phyloP scores from a whole-genome alignment of 495 filamentous ascomycete genomes.

The Aspergillus hancockii region DNA sequence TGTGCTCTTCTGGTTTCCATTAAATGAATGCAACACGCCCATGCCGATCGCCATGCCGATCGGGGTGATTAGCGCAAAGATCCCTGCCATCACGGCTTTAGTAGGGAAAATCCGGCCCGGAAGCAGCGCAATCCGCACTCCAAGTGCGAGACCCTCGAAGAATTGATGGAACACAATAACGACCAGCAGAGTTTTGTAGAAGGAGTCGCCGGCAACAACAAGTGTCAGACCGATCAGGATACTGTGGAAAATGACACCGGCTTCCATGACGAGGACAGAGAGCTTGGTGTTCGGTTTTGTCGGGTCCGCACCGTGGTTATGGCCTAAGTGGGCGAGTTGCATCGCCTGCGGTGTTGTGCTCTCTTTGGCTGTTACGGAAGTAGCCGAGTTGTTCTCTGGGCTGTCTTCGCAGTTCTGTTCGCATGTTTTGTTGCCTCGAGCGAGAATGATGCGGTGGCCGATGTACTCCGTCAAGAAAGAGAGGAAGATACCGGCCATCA shows the following conservation, averaged over 20 bases:
- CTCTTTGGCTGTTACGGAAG: constrained; percentile 10
- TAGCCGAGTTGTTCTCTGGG: constrained; percentile 11
- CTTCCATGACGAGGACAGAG: constrained; percentile 64
- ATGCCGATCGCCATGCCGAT: constrained; percentile 49
- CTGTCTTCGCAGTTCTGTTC: background rate
- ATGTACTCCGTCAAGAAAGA: constrained; percentile 62
- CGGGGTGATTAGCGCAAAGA: constrained; percentile 45
- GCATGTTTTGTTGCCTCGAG: constrained; percentile 15
- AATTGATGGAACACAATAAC: constrained; percentile 75
- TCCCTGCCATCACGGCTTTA: constrained; percentile 39
- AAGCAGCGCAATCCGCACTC: constrained; percentile 71
- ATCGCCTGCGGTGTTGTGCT: constrained; percentile 11
- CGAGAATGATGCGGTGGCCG: constrained; percentile 51
- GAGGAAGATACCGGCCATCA: constrained; percentile 66
- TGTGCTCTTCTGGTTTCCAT: constrained; percentile 36
- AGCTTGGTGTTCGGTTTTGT: constrained; percentile 49
- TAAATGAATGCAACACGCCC: constrained; percentile 43
- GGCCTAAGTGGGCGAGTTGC: constrained; percentile 26
- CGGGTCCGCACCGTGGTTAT: constrained; percentile 34
- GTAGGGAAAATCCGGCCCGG: constrained; percentile 46
- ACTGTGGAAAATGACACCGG: constrained; percentile 73
- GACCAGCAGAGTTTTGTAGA: constrained; percentile 69
- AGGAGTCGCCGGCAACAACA: constrained; percentile 41
- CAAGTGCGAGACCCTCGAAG: constrained; percentile 70
- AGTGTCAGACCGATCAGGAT: constrained; percentile 46